A percentile compares a stretch with the other conserved stretches of the same genome.
These are phyloP conservation scores for Brasenia schreberi DNA, from an alignment of 164 flowering plant genomes.

Conservation along the genomic window DNA sequence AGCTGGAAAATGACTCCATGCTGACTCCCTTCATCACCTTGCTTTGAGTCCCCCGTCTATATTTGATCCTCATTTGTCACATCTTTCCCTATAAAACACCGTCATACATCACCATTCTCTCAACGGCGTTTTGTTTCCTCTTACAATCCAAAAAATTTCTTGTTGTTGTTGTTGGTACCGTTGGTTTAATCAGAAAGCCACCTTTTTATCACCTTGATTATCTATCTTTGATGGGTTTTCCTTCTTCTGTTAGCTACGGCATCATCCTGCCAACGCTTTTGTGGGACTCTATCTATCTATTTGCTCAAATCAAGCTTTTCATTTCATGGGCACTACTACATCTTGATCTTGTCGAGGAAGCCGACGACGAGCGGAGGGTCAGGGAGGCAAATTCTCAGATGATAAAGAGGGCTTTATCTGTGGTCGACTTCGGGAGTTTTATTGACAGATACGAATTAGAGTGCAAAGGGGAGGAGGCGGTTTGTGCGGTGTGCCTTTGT, in stretches of 20 bases:
- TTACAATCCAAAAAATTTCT: background rate
- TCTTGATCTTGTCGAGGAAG: background rate
- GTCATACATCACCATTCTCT: background rate
- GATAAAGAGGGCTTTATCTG: conserved; percentile 3
- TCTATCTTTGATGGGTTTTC: conserved; percentile 1
- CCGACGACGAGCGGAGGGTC: background rate
- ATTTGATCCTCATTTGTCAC: background rate
- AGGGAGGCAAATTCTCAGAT: background rate
- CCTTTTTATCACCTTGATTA: background rate
- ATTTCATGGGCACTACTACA: background rate
- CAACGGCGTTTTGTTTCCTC: background rate
- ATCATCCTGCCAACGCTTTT: background rate
- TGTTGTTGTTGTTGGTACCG: background rate
- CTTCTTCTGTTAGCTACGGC: background rate
- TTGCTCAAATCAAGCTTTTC: background rate
- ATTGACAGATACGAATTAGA: background rate
- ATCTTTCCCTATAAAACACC: background rate
- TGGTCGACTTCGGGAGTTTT: conserved; percentile 4
- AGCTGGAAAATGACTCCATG: background rate
- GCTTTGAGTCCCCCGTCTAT: too few relatives aligned
- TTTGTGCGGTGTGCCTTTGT: conserved; percentile 18
- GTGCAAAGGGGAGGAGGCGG: conserved; percentile 2
- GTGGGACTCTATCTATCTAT: background rate
- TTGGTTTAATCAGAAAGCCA: background rate
- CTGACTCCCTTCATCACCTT: background rate